Evolutionary conservation across 257 asterid species (phyloP).

Genomic region (Coffea canephora): DNA sequence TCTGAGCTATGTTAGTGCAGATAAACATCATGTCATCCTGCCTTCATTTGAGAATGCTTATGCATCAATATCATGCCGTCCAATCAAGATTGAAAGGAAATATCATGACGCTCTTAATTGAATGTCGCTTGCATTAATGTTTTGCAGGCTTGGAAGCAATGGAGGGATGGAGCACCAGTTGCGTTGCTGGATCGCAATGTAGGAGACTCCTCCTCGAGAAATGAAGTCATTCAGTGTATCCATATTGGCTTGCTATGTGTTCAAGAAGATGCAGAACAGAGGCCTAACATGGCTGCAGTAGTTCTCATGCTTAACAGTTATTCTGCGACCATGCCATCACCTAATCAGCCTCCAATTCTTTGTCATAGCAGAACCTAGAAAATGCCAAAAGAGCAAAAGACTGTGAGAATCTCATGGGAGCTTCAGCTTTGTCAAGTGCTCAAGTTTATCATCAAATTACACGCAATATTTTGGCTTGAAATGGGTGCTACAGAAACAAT

Average conservation of each 20-base stretch:
- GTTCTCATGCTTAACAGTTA: slow-evolving; percentile 16
- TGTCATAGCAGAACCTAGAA: background rate
- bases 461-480: background rate
- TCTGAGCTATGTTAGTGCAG: slow-evolving; percentile 23
- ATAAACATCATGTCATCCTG: background rate
- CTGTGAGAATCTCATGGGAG: background rate
- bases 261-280: slow-evolving; percentile 8
- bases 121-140: background rate
- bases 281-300: slow-evolving; percentile 19
- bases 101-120: too few relatives aligned
- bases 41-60: too few relatives aligned
- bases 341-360: slow-evolving; percentile 15
- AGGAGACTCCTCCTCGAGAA: background rate
- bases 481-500: slow-evolving; percentile 1
- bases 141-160: slow-evolving; percentile 19
- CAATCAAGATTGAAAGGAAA: too few relatives aligned
- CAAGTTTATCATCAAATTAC: background rate
- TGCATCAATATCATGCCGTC: too few relatives aligned
- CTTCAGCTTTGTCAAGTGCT: background rate
- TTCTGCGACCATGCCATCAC: slow-evolving; percentile 4
- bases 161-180: slow-evolving; percentile 5
- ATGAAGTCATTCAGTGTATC: slow-evolving; percentile 9
- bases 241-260: slow-evolving; percentile 21
- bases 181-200: slow-evolving; percentile 8
- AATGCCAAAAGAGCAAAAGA: background rate